Conservation (phyloP, 371 early-diverging fungal species). For the Rhizomucor pusillus region DNA sequence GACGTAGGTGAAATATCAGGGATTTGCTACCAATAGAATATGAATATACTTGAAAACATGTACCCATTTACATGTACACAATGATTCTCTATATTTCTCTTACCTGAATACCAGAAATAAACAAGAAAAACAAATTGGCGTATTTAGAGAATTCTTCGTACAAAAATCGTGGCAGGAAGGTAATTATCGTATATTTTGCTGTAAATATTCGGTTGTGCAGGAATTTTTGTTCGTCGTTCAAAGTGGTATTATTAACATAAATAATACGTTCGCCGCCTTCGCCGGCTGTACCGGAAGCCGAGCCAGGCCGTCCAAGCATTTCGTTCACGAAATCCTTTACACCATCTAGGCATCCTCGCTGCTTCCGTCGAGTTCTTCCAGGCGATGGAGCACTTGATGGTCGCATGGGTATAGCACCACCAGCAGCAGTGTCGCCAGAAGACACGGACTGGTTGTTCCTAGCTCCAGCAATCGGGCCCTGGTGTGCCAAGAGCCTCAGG, state of each 20-base stretch:
- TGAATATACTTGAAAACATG: constrained; percentile 12
- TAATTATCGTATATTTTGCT: constrained; percentile 84
- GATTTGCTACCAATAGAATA: constrained; percentile 77
- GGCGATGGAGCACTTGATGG: constrained; percentile 3
- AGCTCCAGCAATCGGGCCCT: constrained; percentile 43
- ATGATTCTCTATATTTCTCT: constrained; percentile 19
- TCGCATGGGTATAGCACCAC: constrained; percentile 18
- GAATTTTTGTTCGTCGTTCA: constrained; percentile 75
- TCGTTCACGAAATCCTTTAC: constrained; percentile 21
- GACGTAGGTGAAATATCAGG: constrained; percentile 82
- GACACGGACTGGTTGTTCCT: constrained; percentile 7
- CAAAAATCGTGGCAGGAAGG: constrained; percentile 91
- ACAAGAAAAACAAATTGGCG: constrained; percentile 94
- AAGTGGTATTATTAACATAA: constrained; percentile 77
- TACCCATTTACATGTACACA: constrained; percentile 41
- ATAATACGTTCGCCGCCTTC: constrained; percentile 70
- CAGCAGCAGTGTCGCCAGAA: constrained; percentile 4
- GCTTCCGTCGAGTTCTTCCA: constrained; percentile 3
- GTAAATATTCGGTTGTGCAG: constrained; percentile 82
- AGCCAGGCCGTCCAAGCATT: constrained; percentile 20
- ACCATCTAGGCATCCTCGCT: neutral
- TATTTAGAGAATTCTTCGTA: constrained; percentile 93
- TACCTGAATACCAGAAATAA: constrained; percentile 83
- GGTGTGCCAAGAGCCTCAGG: constrained; percentile 37
- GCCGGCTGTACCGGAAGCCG: constrained; percentile 31